Conservation (phyloP, 768 basidiomycete species). For the Coprinopsis cinerea region DNA sequence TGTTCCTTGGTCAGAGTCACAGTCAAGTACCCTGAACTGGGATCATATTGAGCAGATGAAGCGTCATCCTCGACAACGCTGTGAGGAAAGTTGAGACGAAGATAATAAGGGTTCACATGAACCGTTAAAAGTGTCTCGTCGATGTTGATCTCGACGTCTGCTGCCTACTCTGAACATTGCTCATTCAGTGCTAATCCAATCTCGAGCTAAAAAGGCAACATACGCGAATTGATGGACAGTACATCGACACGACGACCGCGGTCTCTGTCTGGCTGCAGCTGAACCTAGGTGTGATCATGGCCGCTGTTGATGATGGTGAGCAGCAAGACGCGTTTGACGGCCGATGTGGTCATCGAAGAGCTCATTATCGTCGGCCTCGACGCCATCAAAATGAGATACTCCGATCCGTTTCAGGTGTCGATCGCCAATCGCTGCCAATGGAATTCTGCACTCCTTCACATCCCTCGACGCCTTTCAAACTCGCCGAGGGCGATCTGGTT, state of each 20-base stretch:
- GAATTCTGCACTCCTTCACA: too few relatives aligned
- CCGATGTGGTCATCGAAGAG: too few relatives aligned
- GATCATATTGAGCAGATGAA: slow-evolving; percentile 70
- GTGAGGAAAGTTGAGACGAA: slow-evolving; percentile 73
- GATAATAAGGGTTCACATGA: slow-evolving; percentile 80
- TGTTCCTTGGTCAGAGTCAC: slow-evolving; percentile 66
- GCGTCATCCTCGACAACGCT: slow-evolving; percentile 60
- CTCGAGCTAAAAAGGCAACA: slow-evolving; percentile 6
- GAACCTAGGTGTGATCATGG: slow-evolving; percentile 76
- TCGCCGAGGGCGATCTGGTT: background rate
- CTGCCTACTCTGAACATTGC: slow-evolving; percentile 47
- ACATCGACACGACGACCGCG: slow-evolving; percentile 52
- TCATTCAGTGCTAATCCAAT: slow-evolving; percentile 8
- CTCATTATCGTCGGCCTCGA: background rate
- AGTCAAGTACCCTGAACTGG: slow-evolving; percentile 70
- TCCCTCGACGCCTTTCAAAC: slow-evolving; percentile 1
- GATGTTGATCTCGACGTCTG: slow-evolving; percentile 75
- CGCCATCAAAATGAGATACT: background rate
- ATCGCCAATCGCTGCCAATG: background rate
- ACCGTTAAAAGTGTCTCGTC: slow-evolving; percentile 65
- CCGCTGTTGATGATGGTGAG: background rate
- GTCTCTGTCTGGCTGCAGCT: slow-evolving; percentile 57
- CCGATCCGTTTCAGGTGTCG: background rate
- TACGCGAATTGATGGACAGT: slow-evolving; percentile 71
- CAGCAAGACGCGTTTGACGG: too few relatives aligned